These are phyloP conservation scores for Parsonsia alboflavescens DNA, from an alignment of 257 asterid species.

Conservation along the genomic window DNA sequence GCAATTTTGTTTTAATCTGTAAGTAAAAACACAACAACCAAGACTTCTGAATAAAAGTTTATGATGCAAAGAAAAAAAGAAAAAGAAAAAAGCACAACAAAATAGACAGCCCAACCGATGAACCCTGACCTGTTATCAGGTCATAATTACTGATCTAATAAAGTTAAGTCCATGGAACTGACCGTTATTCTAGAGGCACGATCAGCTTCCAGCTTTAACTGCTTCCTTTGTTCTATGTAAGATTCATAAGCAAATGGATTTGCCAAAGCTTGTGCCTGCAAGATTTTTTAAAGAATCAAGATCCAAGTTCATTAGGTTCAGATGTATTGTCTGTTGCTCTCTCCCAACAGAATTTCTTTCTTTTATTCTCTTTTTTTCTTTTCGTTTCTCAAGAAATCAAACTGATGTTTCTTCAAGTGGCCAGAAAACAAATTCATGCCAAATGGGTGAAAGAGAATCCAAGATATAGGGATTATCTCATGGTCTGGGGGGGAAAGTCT, in stretches of 20 bases:
- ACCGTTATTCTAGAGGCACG: conserved; percentile 83
- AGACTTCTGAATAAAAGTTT: neutral
- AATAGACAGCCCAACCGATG: neutral
- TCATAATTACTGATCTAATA: neutral
- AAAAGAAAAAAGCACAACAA: neutral
- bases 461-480: neutral
- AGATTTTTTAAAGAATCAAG: neutral
- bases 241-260: conserved; percentile 74
- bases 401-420: neutral
- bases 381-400: neutral
- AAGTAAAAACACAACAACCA: conserved; percentile 11
- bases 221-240: conserved; percentile 59
- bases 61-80: neutral
- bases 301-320: neutral
- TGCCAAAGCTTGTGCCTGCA: conserved; percentile 72
- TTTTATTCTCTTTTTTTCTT: no score
- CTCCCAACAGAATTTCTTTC: neutral
- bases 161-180: conserved; percentile 16
- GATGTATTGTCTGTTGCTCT: neutral
- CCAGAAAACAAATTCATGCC: neutral
- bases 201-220: conserved; percentile 53
- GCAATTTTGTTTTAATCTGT: conserved; percentile 73
- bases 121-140: neutral
- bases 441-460: neutral
- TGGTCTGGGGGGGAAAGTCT: neutral